Conservation (phyloP, 306 rosid genomes). For the Albizia julibrissin region DNA sequence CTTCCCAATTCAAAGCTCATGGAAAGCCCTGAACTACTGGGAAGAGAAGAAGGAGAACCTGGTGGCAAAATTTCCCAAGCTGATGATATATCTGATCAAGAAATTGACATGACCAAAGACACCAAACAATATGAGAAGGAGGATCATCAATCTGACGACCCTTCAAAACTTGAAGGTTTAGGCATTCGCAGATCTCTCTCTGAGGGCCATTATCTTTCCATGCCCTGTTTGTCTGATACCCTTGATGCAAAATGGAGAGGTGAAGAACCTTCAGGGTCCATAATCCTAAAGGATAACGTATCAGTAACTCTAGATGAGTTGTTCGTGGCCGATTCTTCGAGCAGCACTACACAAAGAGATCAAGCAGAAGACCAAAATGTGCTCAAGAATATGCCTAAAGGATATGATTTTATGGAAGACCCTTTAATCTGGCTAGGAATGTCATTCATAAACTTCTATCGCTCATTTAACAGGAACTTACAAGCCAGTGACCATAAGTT, state of each 20-base stretch:
- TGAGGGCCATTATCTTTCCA: constrained; percentile 61
- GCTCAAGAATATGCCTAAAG: constrained; percentile 48
- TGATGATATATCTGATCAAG: constrained; percentile 37
- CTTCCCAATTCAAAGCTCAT: constrained; percentile 36
- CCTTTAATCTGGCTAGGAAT: constrained; percentile 66
- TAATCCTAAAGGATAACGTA: constrained; percentile 43
- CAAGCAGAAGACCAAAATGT: constrained; percentile 54
- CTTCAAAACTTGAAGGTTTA: constrained; percentile 41
- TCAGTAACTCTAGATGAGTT: constrained; percentile 42
- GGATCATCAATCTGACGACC: constrained; percentile 37
- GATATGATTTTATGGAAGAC: constrained; percentile 56
- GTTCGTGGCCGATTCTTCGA: constrained; percentile 47
- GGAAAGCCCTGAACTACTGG: constrained; percentile 26
- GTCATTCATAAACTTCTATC: constrained; percentile 77
- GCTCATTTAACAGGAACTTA: constrained; percentile 61
- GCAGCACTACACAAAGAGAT: constrained; percentile 35
- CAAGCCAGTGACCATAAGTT: constrained; percentile 57
- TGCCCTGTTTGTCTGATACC: constrained; percentile 72
- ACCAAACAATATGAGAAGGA: constrained; percentile 35
- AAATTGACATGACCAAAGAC: constrained; percentile 31
- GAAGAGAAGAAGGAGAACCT: constrained; percentile 23
- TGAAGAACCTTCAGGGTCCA: constrained; percentile 52
- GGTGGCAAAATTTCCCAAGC: constrained; percentile 35
- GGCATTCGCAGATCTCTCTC: constrained; percentile 60
- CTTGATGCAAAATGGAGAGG: constrained; percentile 94